Evolutionary conservation across 345 rosid genomes (phyloP).

Genomic region (Pistacia integerrima): DNA sequence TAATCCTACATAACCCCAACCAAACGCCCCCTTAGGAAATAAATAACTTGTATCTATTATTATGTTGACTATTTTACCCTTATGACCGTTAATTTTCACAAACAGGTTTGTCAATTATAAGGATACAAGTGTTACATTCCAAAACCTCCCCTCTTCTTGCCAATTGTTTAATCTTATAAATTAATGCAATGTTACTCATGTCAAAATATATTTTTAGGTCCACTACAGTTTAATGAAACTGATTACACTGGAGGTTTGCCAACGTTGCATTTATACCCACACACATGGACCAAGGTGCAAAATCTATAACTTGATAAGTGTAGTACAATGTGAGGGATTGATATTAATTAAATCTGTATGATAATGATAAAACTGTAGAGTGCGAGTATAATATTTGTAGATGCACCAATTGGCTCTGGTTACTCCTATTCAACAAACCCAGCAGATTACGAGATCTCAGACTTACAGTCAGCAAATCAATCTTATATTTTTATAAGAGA

Average conservation of each 20-base stretch:
- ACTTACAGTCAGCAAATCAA: conserved; percentile 6
- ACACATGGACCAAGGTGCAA: conserved; percentile 37
- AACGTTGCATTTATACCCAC: conserved; percentile 4
- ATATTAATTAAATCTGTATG: background rate
- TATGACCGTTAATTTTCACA: too few relatives aligned
- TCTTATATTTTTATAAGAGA: conserved; percentile 15
- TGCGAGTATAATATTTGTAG: conserved; percentile 25
- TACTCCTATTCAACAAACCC: conserved; percentile 22
- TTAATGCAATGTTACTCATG: too few relatives aligned
- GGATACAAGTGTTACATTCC: too few relatives aligned
- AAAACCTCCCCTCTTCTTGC: too few relatives aligned
- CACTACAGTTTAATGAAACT: conserved; percentile 10
- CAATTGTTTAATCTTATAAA: background rate
- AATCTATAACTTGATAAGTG: background rate
- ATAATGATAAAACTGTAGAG: background rate
- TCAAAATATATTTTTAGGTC: conserved; percentile 17
- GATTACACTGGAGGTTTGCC: conserved; percentile 29
- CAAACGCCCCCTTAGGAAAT: too few relatives aligned
- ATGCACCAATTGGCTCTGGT: conserved; percentile 27
- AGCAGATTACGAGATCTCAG: conserved; percentile 10
- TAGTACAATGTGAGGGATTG: too few relatives aligned
- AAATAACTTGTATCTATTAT: too few relatives aligned
- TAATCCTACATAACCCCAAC: too few relatives aligned
- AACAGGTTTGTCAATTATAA: too few relatives aligned
- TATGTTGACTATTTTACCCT: too few relatives aligned